Base-by-base conservation (phyloP, 2,329 filamentous ascomycete genomes). In the Balansia obtecta region DNA sequence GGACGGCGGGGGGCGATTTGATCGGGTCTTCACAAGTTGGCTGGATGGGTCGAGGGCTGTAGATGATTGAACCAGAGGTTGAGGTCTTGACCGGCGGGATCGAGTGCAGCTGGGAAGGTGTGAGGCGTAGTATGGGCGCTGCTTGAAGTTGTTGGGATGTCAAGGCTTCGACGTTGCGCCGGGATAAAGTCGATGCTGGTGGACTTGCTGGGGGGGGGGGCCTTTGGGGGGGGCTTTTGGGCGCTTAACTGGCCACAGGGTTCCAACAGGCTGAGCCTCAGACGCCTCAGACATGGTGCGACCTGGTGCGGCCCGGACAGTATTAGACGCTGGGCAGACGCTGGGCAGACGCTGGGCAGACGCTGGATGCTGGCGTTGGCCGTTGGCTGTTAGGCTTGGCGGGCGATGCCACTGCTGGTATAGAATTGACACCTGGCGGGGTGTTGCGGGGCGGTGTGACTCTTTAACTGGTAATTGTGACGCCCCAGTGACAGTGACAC, bases 401-500 rank as follows among this genome's bases (percentile, higher is more conserved):
- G 27, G 27, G 27, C 27, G 27, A 27, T 27, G 27, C 5, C 5
- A 27, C 27, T 27, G 27, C 2, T 27, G 27, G n/a, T n/a, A n/a
- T n/a, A n/a, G n/a, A n/a, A n/a, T n/a, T n/a, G 27, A 27, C 27
- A 27, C 7, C 27, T 27, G 27, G 27, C 27, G 27, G 27, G 27
- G 27, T 8, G 34, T 37, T 11, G 39, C 18, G 40, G 18, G 18
- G 41, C 48, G 43, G 48, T 46, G 43, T 50, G 48, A 50, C 43
- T 46, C 48, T 34, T 45, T 41, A 11, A 49, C 13, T 42, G 15
- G 11, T n/a, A 4, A n/a, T 45, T 30, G 11, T 37, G 34, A 37
- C 15, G 34, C 11, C 15, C 15, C 7, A 37, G 34, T 37, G 34
- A 37, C 33, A 34, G n/a, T n/a, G n/a, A n/a, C n/a, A n/a, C n/a